Evolutionary conservation across 2,329 filamentous ascomycete species (phyloP).

Genomic region (Magnaporthiopsis rhizophila): DNA sequence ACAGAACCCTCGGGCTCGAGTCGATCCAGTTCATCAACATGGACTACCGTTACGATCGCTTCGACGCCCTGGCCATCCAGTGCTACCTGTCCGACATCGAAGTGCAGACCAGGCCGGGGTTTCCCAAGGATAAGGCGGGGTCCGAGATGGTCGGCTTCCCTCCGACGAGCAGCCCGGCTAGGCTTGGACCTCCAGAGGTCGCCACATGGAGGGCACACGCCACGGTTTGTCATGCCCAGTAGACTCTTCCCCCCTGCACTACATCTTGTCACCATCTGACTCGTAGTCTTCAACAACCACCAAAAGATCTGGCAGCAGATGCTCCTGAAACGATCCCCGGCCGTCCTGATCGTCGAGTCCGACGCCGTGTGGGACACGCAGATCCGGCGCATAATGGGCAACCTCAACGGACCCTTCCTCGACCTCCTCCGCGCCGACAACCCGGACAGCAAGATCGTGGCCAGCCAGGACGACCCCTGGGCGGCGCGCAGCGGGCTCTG

Average conservation of each 20-base stretch:
- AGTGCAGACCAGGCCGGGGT: constrained; percentile 14
- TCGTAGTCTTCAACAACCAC: neutral
- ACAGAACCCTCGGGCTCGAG: constrained; percentile 19
- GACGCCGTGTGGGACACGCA: constrained; percentile 22
- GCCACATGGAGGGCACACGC: neutral
- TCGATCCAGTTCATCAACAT: constrained; percentile 20
- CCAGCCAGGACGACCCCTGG: constrained; percentile 17
- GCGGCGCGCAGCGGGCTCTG: constrained; percentile 13
- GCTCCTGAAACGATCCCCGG: constrained; percentile 3
- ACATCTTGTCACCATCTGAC: too few relatives aligned
- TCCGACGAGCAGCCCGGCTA: neutral
- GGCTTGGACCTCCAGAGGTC: neutral
- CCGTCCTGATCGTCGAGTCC: constrained; percentile 20
- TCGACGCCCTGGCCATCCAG: constrained; percentile 20
- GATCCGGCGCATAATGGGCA: constrained; percentile 17
- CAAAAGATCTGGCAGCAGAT: constrained; percentile 3
- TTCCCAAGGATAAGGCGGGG: constrained; percentile 11
- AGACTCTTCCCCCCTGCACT: too few relatives aligned
- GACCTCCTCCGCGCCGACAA: constrained; percentile 13
- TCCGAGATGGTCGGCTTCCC: neutral
- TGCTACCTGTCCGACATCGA: constrained; percentile 19
- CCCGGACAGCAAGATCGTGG: constrained; percentile 8
- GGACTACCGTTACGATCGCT: constrained; percentile 17
- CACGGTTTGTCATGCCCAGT: neutral
- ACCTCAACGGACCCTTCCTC: constrained; percentile 16